These are phyloP conservation scores for Microbotryum lychnidis-dioicae DNA, from an alignment of 1,284 basidiomycete species.

Conservation along the genomic window DNA sequence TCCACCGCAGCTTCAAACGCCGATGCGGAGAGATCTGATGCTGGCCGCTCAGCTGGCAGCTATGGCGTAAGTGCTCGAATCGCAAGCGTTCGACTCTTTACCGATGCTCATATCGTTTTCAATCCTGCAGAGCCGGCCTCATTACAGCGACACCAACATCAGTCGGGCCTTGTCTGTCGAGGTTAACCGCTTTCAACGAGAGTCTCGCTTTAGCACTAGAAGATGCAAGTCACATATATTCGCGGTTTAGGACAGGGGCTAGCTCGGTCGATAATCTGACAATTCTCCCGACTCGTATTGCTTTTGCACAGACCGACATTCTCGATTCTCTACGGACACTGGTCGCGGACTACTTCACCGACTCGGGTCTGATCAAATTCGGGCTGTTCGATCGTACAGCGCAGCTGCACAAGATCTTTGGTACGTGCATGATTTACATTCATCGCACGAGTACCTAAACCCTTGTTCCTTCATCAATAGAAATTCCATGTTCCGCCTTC, in stretches of 20 bases:
- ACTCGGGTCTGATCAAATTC: constrained; percentile 27
- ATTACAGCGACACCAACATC: constrained; percentile 20
- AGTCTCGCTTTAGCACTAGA: constrained; percentile 14
- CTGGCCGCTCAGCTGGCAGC: constrained; percentile 22
- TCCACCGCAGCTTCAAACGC: background rate
- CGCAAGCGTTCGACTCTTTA: background rate
- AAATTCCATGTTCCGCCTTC: constrained; percentile 29
- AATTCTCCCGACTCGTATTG: background rate
- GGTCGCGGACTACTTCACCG: constrained; percentile 27
- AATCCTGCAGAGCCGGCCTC: constrained; percentile 15
- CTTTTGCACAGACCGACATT: constrained; percentile 4
- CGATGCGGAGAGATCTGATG: background rate
- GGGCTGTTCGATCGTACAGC: constrained; percentile 19
- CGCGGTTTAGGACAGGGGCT: background rate
- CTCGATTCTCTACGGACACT: constrained; percentile 16
- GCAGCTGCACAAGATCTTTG: constrained; percentile 26
- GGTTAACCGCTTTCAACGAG: constrained; percentile 20
- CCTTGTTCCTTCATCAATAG: background rate
- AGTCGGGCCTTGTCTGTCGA: constrained; percentile 13
- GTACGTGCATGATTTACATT: background rate
- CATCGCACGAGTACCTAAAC: too few relatives aligned
- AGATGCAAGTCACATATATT: too few relatives aligned
- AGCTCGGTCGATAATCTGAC: background rate
- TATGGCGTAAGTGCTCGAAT: constrained; percentile 13
- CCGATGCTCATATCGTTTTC: background rate